Evolutionary conservation across 495 filamentous ascomycete genomes (phyloP).

Genomic region (Bryoglossum gracile): DNA sequence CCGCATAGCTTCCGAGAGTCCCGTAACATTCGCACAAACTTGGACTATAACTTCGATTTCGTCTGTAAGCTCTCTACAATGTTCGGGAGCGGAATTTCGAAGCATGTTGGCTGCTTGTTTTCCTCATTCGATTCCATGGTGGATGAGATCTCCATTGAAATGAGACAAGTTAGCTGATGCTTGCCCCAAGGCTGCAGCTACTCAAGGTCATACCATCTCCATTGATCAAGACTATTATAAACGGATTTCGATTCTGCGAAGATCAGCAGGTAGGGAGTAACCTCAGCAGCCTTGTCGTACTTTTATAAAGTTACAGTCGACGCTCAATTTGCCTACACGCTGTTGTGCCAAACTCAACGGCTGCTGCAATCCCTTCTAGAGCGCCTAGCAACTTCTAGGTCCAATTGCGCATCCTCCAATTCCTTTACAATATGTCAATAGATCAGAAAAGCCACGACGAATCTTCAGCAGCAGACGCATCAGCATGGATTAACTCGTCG

Average conservation of each 20-base stretch:
- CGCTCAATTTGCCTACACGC: background rate
- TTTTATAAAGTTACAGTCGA: no score
- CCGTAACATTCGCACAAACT: background rate
- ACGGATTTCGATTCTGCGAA: background rate
- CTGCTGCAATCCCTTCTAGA: no score
- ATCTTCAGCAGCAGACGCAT: no score
- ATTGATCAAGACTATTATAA: background rate
- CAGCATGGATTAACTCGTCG: no score
- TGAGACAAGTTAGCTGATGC: background rate
- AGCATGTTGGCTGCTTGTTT: background rate
- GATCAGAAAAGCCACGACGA: no score
- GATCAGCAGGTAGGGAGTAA: background rate
- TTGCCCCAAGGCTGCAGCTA: background rate
- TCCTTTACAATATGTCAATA: no score
- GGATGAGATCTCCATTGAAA: background rate
- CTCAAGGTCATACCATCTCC: background rate
- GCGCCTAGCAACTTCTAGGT: no score
- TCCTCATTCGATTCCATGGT: background rate
- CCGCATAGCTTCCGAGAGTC: slow-evolving; percentile 45
- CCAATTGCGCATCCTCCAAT: no score
- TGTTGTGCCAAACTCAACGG: background rate
- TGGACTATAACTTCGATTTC: background rate
- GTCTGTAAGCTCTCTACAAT: background rate
- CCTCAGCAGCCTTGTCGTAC: no score
- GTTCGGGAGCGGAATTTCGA: background rate